Conservation (phyloP, 148 eudicot species). For the Simmondsia chinensis region DNA sequence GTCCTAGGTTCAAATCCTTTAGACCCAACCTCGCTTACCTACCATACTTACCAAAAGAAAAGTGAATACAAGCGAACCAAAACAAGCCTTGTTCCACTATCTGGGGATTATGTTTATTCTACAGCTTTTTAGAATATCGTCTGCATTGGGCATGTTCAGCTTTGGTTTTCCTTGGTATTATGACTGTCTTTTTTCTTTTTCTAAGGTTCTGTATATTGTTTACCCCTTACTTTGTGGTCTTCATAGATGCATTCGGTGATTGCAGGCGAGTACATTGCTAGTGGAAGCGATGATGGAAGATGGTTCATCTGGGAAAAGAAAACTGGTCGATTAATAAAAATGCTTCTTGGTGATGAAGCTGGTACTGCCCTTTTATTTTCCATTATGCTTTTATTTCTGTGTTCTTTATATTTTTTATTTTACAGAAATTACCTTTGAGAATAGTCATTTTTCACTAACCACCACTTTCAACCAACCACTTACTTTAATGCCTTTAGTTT, state of each 20-base stretch:
- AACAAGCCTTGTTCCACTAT: too few relatives aligned
- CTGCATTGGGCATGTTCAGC: too few relatives aligned
- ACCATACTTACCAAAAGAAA: too few relatives aligned
- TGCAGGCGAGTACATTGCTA: conserved; percentile 89
- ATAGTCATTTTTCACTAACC: too few relatives aligned
- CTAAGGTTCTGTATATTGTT: not conserved
- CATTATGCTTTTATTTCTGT: not conserved
- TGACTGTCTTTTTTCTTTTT: not conserved
- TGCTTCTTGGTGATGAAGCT: conserved; percentile 86
- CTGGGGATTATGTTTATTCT: too few relatives aligned
- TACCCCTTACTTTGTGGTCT: not conserved
- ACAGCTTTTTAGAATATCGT: too few relatives aligned
- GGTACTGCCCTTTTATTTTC: conserved; percentile 32
- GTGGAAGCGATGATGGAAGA: conserved; percentile 98
- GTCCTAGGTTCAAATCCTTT: too few relatives aligned
- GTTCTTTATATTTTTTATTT: not conserved
- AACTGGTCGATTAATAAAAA: conserved; percentile 78
- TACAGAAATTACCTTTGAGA: too few relatives aligned
- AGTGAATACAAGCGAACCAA: too few relatives aligned
- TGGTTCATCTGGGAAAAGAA: conserved; percentile 99
- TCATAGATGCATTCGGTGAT: not conserved
- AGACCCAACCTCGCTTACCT: too few relatives aligned
- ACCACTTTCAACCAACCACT: too few relatives aligned
- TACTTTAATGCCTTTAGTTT: too few relatives aligned
- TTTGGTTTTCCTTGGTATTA: not conserved